Base-by-base conservation (phyloP, 78 protist species). In the Speleostelium caveatum region DNA sequence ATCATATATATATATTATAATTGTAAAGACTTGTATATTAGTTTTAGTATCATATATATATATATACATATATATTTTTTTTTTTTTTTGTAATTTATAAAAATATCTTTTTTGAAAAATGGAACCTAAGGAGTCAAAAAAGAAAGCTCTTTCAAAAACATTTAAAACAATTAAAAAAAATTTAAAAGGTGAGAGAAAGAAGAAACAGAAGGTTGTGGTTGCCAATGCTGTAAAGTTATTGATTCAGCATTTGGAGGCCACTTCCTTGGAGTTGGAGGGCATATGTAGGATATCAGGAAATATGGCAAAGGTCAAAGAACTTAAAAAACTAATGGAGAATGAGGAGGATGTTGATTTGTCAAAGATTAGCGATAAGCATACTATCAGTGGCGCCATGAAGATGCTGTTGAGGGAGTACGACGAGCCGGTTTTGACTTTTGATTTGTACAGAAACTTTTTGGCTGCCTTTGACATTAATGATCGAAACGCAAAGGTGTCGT, bases 351-450 rank as follows among this genome's bases (percentile, higher is more conserved):
- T 59, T 19, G 90, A 83, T 59, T 41, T 83, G 3, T 30, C 66
- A 26, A 83, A 69, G 36, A 73, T 73, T 35, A 19, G 21, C 2
- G 90, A 83, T 69, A 55, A 72, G 30, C 90, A 83, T 26, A 24
- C 41, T 19, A 55, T 83, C 6, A 69, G 78, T 83, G 90, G 90
- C n/a, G 72, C 90, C 32, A 12, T 87, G 12, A 87, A 87, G 36
- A 53, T 77, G 56, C 71, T 87, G 38, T 36, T 87, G 8, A 87
- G 94, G 53, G 94, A 87, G n/a, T 35, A 53, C 22, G 88, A 76
- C 12, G 94, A 87, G 51, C 94, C 94, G 3, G 16, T 87, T 36
- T 45, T 87, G 17, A 87, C 94, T 36, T 87, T 87, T 55, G 94
- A 87, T 49, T 28, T 77, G 0, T 87, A 87, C 75, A 73, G 59